Evolutionary conservation across 1,139 yeast species (phyloP).

Genomic region (Saccharomycopsis hybrid): DNA sequence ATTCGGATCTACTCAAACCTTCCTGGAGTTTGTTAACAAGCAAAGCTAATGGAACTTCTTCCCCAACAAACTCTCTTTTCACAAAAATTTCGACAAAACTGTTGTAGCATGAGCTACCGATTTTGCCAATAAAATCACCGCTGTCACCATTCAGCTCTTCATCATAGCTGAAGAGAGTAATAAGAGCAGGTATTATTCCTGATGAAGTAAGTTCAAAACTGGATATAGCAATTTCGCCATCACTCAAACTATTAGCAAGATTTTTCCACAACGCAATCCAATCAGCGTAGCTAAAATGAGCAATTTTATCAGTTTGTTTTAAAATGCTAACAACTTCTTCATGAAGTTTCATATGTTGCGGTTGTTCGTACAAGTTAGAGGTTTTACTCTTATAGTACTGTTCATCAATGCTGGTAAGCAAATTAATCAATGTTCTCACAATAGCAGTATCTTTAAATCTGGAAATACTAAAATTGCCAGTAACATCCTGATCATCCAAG

Average conservation of each 20-base stretch:
- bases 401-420: not conserved
- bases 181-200: constrained; percentile 50
- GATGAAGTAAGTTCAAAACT: constrained; percentile 74
- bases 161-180: constrained; percentile 35
- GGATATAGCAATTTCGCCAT: constrained; percentile 39
- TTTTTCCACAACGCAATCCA: constrained; percentile 46
- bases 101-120: constrained; percentile 30
- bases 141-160: constrained; percentile 15
- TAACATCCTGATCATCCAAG: not conserved
- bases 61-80: constrained; percentile 10
- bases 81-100: constrained; percentile 45
- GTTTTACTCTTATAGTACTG: constrained; percentile 9
- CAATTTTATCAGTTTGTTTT: constrained; percentile 15
- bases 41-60: constrained; percentile 34
- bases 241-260: constrained; percentile 33
- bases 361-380: constrained; percentile 23
- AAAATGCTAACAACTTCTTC: constrained; percentile 28
- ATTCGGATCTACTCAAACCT: constrained; percentile 66
- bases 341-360: constrained; percentile 27
- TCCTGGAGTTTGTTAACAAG: constrained; percentile 62
- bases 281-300: constrained; percentile 28
- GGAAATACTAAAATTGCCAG: constrained; percentile 17
- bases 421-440: constrained; percentile 10
- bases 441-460: constrained; percentile 4
- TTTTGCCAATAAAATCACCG: constrained; percentile 21